Base-by-base conservation (phyloP, 2,329 filamentous ascomycete genomes). In the Macroventuria anomochaeta region DNA sequence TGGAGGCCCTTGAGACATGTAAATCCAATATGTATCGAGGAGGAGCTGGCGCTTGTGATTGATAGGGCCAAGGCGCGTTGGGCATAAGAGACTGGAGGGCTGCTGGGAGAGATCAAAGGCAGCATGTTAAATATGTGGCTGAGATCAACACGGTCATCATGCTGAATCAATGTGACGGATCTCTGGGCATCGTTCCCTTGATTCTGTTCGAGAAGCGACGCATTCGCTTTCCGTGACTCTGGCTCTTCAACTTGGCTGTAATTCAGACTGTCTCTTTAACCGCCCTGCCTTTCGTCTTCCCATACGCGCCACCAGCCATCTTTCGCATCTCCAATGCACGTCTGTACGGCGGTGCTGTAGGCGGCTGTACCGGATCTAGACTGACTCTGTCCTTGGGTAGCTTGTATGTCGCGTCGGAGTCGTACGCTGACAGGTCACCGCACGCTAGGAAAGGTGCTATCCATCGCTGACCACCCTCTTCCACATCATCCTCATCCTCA, bases 381-480 rank as follows among this genome's bases (percentile, higher is more conserved):
- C 89, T 93, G 46, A 96, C 84, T 69, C 96, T 85, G 61, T 92
- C 89, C 55, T 93, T 89, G 0, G 95, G 93, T 15, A 99, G 80
- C 62, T 89, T 85, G 75, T 97, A 97, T 4, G 93, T 95, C 3
- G 95, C 93, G 80, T 99, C 95, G 0, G 93, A 92, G 78, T 99
- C 95, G 78, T 93, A 99, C 10, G 91, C 88, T 20, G 92, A 96
- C 46, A 99, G 81, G 76, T 99, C 95, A 38, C 95, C 95, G 73
- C 95, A 99, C n/a, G 95, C 93, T 67, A 99, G 84, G 72, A 99
- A 99, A 0, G 93, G 92, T 3, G 93, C 92, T 64, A 97, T 93
- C 92, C 93, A 97, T 43, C 88, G 80, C 25, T 80, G 75, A 55
- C 85, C 81, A 43, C 74, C 69, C 11, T 74, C 71, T 41, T 74